These are phyloP conservation scores for Coemansia nantahalensis DNA, from an alignment of 192 early-diverging fungal genomes.

Conservation along the genomic window DNA sequence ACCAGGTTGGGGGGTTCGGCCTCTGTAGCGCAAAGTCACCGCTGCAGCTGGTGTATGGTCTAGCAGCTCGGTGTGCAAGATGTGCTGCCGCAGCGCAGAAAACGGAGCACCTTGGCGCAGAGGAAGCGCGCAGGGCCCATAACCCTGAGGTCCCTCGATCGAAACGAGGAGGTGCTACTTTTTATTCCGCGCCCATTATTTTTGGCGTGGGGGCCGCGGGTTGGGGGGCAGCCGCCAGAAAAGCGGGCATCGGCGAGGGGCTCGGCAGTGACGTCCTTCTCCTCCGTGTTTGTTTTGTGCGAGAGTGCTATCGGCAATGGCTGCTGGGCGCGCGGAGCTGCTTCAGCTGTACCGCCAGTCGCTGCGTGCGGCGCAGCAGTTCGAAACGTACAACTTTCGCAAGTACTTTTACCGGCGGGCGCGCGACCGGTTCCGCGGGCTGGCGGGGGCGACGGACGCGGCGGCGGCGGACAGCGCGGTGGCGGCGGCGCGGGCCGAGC, in stretches of 20 bases:
- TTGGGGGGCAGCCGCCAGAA: too few relatives aligned
- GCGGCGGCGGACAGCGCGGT: slow-evolving; percentile 35
- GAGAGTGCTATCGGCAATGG: slow-evolving; percentile 19
- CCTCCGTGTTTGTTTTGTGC: too few relatives aligned
- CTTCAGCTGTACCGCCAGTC: slow-evolving; percentile 75
- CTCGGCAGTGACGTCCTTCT: too few relatives aligned
- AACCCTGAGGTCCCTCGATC: slow-evolving; percentile 84
- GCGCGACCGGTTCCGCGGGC: slow-evolving; percentile 73
- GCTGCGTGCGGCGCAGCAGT: slow-evolving; percentile 69
- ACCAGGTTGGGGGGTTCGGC: too few relatives aligned
- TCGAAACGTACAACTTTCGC: slow-evolving; percentile 85
- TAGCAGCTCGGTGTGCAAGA: too few relatives aligned
- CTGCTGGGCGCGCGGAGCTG: slow-evolving; percentile 55
- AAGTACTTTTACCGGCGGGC: slow-evolving; percentile 80
- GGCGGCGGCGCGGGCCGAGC: slow-evolving; percentile 62
- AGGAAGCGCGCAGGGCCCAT: slow-evolving; percentile 86
- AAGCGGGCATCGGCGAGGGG: too few relatives aligned
- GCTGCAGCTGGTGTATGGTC: too few relatives aligned
- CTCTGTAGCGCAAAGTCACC: too few relatives aligned
- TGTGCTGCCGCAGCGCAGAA: too few relatives aligned
- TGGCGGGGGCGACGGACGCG: slow-evolving; percentile 38
- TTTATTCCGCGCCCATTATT: slow-evolving; percentile 5
- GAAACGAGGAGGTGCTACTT: slow-evolving; percentile 69
- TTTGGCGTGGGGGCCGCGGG: too few relatives aligned
- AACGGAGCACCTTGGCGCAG: slow-evolving; percentile 83